Conservation (phyloP, 805 yeast species). For the Danielia reshetovae region DNA sequence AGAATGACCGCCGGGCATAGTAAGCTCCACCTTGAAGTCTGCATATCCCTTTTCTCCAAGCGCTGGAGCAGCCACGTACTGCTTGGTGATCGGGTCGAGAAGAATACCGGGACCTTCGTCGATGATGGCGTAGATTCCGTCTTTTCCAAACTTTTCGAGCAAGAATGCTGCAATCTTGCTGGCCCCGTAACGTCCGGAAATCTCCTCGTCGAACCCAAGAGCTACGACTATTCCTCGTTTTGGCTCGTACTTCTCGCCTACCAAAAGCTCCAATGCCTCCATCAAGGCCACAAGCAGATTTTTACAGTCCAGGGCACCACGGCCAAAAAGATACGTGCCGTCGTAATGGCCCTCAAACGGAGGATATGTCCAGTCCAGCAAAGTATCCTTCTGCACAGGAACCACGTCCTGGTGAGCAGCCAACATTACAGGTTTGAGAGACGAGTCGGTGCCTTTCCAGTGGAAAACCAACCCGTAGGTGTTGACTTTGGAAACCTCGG, state of each 20-base stretch:
- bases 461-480: constrained; percentile 13
- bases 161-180: constrained; percentile 6
- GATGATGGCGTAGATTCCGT: constrained; percentile 13
- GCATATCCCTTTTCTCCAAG: constrained; percentile 16
- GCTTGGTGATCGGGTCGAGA: constrained; percentile 8
- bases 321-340: constrained; percentile 2
- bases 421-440: constrained; percentile 16
- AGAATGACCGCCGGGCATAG: constrained; percentile 75
- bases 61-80: constrained; percentile 11
- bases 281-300: constrained; percentile 2
- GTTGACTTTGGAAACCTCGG: constrained; percentile 11
- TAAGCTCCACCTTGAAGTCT: constrained; percentile 24
- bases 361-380: constrained; percentile 4
- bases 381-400: constrained; percentile 3
- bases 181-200: constrained; percentile 14
- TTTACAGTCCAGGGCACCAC: constrained; percentile 4
- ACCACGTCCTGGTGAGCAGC: constrained; percentile 11
- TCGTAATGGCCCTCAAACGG: constrained; percentile 4
- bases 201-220: constrained; percentile 18
- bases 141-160: constrained; percentile 8
- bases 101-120: constrained; percentile 17
- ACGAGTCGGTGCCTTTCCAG: constrained; percentile 13
- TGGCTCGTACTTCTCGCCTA: constrained; percentile 9
- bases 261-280: constrained; percentile 13
- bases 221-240: constrained; percentile 12